A percentile compares a stretch with the other conserved stretches of the same genome.
phyloP scores from a whole-genome alignment of 257 asterid species.

The Przewalskia tangutica region DNA sequence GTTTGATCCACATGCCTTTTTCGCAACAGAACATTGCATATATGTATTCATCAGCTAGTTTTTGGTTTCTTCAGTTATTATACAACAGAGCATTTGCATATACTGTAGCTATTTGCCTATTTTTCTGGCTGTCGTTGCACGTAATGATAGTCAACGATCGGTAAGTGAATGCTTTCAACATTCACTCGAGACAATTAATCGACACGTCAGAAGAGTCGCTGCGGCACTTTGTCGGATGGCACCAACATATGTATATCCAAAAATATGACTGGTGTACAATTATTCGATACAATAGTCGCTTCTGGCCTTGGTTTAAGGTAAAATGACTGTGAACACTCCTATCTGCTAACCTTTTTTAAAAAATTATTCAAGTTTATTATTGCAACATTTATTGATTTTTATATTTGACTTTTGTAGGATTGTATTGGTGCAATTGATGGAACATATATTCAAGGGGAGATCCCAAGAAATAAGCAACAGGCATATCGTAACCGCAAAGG shows the following conservation, averaged over 20 bases:
- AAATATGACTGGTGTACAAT: background rate
- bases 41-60: background rate
- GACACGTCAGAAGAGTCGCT: no score
- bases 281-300: background rate
- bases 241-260: background rate
- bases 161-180: no score
- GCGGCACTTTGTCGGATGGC: no score
- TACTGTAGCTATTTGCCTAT: no score
- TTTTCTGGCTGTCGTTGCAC: no score
- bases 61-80: background rate
- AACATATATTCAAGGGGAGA: background rate
- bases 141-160: no score
- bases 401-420: background rate
- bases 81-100: no score
- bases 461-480: background rate
- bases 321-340: no score
- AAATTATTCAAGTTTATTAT: no score
- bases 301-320: background rate
- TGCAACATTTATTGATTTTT: no score
- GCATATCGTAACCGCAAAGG: background rate
- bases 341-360: no score
- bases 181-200: no score
- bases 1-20: background rate
- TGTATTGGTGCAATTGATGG: background rate
- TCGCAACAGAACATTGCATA: background rate